These are phyloP conservation scores for Botrytis fabae DNA, from an alignment of 2,329 filamentous ascomycete species.

Conservation along the genomic window DNA sequence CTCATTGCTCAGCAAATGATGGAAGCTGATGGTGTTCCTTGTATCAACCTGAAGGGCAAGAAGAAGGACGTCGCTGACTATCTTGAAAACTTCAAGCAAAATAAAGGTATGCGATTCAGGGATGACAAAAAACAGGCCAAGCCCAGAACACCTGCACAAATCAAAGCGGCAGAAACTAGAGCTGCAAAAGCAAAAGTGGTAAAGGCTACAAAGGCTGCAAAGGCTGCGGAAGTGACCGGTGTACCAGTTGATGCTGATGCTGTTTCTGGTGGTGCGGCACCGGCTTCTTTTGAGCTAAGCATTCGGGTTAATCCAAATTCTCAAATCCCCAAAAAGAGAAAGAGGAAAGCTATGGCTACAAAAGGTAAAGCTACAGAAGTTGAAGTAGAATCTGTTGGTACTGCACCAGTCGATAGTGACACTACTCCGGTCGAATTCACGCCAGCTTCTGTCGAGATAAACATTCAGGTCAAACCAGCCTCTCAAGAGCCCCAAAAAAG, in stretches of 20 bases:
- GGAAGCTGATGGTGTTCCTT: constrained; percentile 4
- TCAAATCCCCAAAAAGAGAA: background rate
- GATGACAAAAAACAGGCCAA: background rate
- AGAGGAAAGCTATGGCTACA: background rate
- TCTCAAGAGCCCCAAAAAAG: background rate
- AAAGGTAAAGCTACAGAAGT: background rate
- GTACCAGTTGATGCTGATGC: background rate
- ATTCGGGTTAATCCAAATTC: background rate
- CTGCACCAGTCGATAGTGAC: background rate
- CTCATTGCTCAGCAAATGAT: background rate
- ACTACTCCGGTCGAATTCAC: background rate
- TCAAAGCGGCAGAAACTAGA: background rate
- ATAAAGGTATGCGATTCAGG: background rate
- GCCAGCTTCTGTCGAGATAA: background rate
- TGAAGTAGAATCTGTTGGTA: background rate
- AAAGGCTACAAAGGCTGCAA: background rate
- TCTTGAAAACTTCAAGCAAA: constrained; percentile 8
- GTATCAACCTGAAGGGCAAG: background rate
- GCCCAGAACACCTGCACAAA: background rate
- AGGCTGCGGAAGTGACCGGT: background rate
- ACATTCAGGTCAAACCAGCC: background rate
- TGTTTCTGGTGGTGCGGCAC: background rate
- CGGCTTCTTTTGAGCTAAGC: background rate
- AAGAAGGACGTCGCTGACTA: background rate
- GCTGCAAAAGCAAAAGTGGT: background rate